Conservation (phyloP, 2,329 filamentous ascomycete genomes). For the Verticillium nubilum region DNA sequence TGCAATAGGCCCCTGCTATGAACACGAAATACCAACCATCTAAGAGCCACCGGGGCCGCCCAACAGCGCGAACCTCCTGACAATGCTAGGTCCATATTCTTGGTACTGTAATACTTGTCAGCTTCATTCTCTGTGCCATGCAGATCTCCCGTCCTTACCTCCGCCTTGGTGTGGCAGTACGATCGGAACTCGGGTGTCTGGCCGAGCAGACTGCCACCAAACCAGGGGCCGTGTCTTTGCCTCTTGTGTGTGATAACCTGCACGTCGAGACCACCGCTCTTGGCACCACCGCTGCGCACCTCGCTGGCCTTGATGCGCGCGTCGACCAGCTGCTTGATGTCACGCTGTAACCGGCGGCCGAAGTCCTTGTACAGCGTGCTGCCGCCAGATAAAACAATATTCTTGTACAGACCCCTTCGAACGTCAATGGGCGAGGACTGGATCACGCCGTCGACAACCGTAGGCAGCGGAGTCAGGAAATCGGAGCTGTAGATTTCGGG, state of each 20-base stretch:
- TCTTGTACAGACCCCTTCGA: slow-evolving; percentile 95
- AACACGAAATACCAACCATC: slow-evolving; percentile 6
- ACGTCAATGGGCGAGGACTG: slow-evolving; percentile 98
- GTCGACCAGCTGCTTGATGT: slow-evolving; percentile 94
- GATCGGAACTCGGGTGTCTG: slow-evolving; percentile 98
- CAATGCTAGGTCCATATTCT: slow-evolving; percentile 93
- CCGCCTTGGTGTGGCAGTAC: slow-evolving; percentile 93
- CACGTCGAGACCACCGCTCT: slow-evolving; percentile 90
- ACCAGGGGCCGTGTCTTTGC: slow-evolving; percentile 97
- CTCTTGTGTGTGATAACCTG: slow-evolving; percentile 97
- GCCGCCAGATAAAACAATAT: slow-evolving; percentile 95
- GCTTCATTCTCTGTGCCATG: not conserved
- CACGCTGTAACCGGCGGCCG: slow-evolving; percentile 88
- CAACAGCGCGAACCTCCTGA: slow-evolving; percentile 86
- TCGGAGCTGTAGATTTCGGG: slow-evolving; percentile 99
- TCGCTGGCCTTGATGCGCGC: slow-evolving; percentile 89
- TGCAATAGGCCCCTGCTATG: not conserved
- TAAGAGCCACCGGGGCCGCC: slow-evolving; percentile 84
- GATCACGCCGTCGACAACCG: slow-evolving; percentile 93
- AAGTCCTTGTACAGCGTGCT: slow-evolving; percentile 99
- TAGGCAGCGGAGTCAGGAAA: slow-evolving; percentile 91
- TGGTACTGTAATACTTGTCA: slow-evolving; percentile 60
- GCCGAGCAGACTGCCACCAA: slow-evolving; percentile 90
- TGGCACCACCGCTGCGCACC: slow-evolving; percentile 82
- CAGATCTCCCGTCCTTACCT: slow-evolving; percentile 37